phyloP scores from a whole-genome alignment of 192 early-diverging fungal genomes.

The Gigaspora rosea region DNA sequence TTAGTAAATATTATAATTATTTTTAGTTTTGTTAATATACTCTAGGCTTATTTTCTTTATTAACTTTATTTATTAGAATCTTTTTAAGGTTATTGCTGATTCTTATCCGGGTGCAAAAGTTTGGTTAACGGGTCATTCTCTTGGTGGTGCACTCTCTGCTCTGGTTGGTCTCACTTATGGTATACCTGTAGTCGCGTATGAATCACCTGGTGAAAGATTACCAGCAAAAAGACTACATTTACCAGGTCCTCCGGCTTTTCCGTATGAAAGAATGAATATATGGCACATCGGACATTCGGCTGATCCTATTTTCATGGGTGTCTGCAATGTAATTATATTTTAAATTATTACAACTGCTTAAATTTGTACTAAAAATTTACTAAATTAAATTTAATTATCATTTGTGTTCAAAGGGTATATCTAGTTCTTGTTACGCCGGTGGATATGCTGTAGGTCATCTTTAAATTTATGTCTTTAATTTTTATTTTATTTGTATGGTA shows the following conservation, averaged over 20 bases:
- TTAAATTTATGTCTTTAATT: not conserved
- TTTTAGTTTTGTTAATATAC: constrained; percentile 32
- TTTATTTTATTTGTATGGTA: not conserved
- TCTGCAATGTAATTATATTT: constrained; percentile 58
- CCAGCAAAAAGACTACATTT: constrained; percentile 82
- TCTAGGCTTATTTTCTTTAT: constrained; percentile 40
- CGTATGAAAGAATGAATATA: constrained; percentile 69
- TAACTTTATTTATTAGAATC: constrained; percentile 46
- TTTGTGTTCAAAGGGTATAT: constrained; percentile 31
- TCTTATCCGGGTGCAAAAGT: constrained; percentile 71
- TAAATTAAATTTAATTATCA: not conserved
- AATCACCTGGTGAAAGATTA: constrained; percentile 82
- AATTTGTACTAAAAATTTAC: not conserved
- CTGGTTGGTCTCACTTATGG: constrained; percentile 83
- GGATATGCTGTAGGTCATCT: constrained; percentile 39
- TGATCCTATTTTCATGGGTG: constrained; percentile 90
- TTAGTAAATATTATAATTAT: constrained; percentile 31
- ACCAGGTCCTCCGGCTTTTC: constrained; percentile 57
- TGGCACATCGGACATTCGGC: constrained; percentile 90
- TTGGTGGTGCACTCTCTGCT: constrained; percentile 74
- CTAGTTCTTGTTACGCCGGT: constrained; percentile 40
- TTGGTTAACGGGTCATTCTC: constrained; percentile 87
- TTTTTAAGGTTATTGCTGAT: constrained; percentile 64
- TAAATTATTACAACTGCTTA: too few relatives aligned
- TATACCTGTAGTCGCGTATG: constrained; percentile 77